Base-by-base conservation (phyloP, 768 basidiomycete genomes). In the Lactifluus volemus region DNA sequence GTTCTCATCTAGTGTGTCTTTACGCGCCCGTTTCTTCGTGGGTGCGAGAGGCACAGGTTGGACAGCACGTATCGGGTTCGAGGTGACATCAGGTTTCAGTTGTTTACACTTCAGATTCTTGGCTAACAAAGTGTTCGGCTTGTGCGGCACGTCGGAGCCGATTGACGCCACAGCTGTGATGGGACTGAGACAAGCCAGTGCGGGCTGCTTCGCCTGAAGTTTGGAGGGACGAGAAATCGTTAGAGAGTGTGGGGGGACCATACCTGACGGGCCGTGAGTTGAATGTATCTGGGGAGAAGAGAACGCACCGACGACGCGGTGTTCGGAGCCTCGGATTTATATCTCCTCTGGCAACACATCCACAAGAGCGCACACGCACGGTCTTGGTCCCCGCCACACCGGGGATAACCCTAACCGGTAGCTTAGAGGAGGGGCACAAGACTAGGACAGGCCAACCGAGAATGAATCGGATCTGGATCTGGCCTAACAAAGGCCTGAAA, bases 1-100 rank as follows among this genome's bases (percentile, higher is more conserved):
- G 49, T 66, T 66, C 51, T 66, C 65, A 36, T 66, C 63, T 21
- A 57, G 49, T 17, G 65, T 55, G 42, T 66, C 65, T 49, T 52
- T 56, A 45, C 63, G 65, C 32, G 51, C 45, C 25, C 65, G 65
- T 58, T 66, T 66, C 58, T 59, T 60, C 47, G 61, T 44, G n/a
- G 56, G 17, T 4, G 45, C 44, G 8, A 32, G 29, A 58, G 61
- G 57, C 8, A 54, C 61, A 47, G 52, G 41, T 52, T 56, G 56
- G 38, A 42, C 52, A 34, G 9, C 39, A 58, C 25, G 45, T 36
- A 38, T 47, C n/a, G 38, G 32, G 41, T 47, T 49, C 32, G 61
- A 45, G 5, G 29, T 49, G 14, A 25, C 51, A 63, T 62, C 63
- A 52, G 38, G 59, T 61, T 63, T 58, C 57, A 53, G 41, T 11